Evolutionary conservation across 2,329 filamentous ascomycete species (phyloP).

Genomic region (Microcera coccophila): DNA sequence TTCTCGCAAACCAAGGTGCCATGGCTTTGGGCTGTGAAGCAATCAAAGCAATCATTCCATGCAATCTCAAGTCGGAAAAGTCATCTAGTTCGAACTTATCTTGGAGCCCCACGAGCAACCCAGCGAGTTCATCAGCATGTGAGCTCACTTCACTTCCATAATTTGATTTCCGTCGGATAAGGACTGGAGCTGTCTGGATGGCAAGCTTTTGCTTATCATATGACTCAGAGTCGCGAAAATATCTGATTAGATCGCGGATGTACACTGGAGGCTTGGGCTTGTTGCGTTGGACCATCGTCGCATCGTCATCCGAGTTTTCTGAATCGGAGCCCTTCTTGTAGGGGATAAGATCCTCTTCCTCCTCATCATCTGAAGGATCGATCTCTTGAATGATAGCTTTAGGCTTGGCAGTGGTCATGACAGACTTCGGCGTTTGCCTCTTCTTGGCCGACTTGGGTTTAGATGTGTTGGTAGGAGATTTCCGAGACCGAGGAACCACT

Average conservation of each 20-base stretch:
- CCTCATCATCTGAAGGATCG: constrained; percentile 54
- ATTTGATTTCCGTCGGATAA: constrained; percentile 83
- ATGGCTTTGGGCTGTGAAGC: constrained; percentile 72
- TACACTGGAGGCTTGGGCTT: constrained; percentile 86
- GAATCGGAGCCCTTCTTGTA: constrained; percentile 85
- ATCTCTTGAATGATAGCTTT: constrained; percentile 63
- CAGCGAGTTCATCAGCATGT: constrained; percentile 76
- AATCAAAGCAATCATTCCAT: constrained; percentile 78
- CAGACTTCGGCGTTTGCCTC: constrained; percentile 26
- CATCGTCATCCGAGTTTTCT: constrained; percentile 90
- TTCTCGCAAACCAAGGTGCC: constrained; percentile 77
- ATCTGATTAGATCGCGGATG: constrained; percentile 76
- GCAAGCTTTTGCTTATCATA: constrained; percentile 82
- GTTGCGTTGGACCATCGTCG: constrained; percentile 77
- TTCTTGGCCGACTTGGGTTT: constrained; percentile 11
- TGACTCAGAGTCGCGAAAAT: constrained; percentile 74
- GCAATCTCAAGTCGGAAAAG: constrained; percentile 71
- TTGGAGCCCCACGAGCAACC: constrained; percentile 72
- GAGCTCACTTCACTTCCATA: constrained; percentile 86
- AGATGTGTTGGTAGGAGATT: background rate
- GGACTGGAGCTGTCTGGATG: constrained; percentile 66
- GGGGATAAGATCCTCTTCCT: constrained; percentile 65
- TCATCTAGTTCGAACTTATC: constrained; percentile 79
- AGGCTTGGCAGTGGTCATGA: constrained; percentile 30
- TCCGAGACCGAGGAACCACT: no score